These are phyloP conservation scores for Gossypium longicalyx DNA, from an alignment of 345 rosid genomes.

Conservation along the genomic window DNA sequence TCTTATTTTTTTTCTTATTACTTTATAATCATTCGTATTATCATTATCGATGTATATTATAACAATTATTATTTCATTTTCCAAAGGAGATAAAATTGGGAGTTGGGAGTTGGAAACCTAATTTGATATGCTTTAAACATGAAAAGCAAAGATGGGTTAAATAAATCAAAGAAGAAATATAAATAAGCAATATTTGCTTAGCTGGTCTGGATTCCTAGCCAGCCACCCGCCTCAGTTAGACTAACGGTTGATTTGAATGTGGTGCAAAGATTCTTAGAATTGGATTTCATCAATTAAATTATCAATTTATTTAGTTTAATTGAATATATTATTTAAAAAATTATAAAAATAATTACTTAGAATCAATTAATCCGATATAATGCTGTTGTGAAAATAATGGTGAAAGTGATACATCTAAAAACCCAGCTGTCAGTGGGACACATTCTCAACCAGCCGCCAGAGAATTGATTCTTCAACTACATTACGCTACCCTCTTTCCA, in stretches of 20 bases:
- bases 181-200: not conserved
- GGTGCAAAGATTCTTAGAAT: not conserved
- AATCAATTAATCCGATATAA: too few species aligned
- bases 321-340: too few species aligned
- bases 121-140: not conserved
- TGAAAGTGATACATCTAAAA: not conserved
- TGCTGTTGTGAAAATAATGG: not conserved
- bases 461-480: not conserved
- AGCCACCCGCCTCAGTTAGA: not conserved
- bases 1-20: too few species aligned
- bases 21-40: too few species aligned
- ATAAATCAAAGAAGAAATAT: not conserved
- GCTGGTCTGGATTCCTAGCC: not conserved
- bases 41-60: too few species aligned
- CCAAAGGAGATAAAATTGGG: not conserved
- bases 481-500: not conserved
- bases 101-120: not conserved
- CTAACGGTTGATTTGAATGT: not conserved
- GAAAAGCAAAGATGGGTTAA: not conserved
- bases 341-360: too few species aligned
- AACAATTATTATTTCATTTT: too few species aligned
- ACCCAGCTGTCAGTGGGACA: conserved; percentile 2
- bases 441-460: not conserved
- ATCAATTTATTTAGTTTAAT: too few species aligned
- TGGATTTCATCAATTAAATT: too few species aligned